These are phyloP conservation scores for Diospyros lotus DNA, from an alignment of 148 eudicot species.

Conservation along the genomic window DNA sequence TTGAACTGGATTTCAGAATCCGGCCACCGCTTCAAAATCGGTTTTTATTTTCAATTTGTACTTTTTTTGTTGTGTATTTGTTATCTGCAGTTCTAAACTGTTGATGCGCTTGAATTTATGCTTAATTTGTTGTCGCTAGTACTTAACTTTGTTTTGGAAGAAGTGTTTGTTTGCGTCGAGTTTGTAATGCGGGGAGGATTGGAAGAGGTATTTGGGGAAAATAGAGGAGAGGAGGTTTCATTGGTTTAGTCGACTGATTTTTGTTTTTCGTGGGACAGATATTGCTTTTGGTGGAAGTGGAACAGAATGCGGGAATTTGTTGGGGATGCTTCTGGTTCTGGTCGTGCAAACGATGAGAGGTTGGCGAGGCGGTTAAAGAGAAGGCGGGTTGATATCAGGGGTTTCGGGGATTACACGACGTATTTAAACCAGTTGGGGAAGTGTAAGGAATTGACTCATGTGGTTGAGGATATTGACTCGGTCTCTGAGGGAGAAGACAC, in stretches of 20 bases:
- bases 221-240: not conserved
- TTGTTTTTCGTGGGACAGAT: not conserved
- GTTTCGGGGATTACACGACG: not conserved
- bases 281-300: not conserved
- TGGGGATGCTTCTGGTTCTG: not conserved
- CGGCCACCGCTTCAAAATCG: too few relatives aligned
- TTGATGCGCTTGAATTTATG: too few relatives aligned
- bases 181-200: too few relatives aligned
- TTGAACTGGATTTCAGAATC: too few relatives aligned
- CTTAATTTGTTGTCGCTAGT: too few relatives aligned
- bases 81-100: too few relatives aligned
- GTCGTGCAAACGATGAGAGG: not conserved
- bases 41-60: too few relatives aligned
- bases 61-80: too few relatives aligned
- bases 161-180: too few relatives aligned
- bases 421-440: too few relatives aligned
- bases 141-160: too few relatives aligned
- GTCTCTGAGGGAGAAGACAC: not conserved
- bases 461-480: not conserved
- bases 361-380: slow-evolving; percentile 17
- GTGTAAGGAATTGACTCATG: not conserved
- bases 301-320: not conserved
- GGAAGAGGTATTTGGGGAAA: too few relatives aligned
- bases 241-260: not conserved
- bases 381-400: not conserved